Conservation (phyloP, 2,329 filamentous ascomycete genomes). For the Fusarium cyanostomum region DNA sequence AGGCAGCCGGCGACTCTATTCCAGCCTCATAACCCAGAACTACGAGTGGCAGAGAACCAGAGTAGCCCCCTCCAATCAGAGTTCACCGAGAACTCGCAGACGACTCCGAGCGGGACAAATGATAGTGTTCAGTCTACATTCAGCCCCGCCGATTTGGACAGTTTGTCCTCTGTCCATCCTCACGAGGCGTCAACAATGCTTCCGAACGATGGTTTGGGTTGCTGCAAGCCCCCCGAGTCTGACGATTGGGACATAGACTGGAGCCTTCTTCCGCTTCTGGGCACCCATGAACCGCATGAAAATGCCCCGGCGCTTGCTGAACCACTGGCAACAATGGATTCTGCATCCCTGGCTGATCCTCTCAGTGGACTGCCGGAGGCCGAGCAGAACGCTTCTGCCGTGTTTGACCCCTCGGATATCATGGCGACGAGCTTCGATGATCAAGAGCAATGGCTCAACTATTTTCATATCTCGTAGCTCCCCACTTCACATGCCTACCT, state of each 20-base stretch:
- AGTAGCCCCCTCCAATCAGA: not conserved
- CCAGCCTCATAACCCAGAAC: not conserved
- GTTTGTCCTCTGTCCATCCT: not conserved
- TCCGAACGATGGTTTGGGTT: not conserved
- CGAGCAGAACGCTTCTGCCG: not conserved
- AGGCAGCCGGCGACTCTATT: not conserved
- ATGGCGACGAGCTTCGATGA: not conserved
- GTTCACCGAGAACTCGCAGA: not conserved
- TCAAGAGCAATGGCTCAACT: not conserved
- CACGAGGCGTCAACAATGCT: not conserved
- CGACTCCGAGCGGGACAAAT: not conserved
- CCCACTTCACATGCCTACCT: no score
- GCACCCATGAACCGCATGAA: not conserved
- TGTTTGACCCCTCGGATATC: not conserved
- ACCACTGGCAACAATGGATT: not conserved
- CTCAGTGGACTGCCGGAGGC: not conserved
- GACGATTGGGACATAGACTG: not conserved
- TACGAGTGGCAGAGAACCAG: fast-evolving
- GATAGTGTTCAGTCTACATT: not conserved
- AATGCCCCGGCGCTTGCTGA: not conserved
- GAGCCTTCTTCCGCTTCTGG: not conserved
- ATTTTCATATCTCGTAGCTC: no score
- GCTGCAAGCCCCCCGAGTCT: not conserved
- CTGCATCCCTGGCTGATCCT: not conserved
- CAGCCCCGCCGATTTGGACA: not conserved